A percentile compares a stretch with the other conserved stretches of the same genome.
Conservation (phyloP, 176 grass and related monocot species). For the Avena insularis region DNA sequence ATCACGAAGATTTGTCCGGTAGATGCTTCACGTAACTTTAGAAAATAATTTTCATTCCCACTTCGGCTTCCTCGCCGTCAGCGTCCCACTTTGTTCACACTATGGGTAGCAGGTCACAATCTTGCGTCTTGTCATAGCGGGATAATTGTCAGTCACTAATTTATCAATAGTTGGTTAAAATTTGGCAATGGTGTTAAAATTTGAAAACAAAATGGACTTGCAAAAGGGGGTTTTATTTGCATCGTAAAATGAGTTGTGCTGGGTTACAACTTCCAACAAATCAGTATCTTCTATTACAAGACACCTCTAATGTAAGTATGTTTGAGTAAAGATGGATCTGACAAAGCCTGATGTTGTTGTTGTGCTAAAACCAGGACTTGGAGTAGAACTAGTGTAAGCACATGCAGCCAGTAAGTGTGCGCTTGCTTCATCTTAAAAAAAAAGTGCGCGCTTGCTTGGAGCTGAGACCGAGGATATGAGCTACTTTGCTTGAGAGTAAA, state of each 20-base stretch:
- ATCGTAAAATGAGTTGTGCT: too few species aligned
- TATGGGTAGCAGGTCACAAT: background rate
- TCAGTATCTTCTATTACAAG: background rate
- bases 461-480: slow-evolving; percentile 25
- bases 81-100: background rate
- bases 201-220: background rate
- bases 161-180: background rate
- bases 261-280: background rate
- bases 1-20: too few species aligned
- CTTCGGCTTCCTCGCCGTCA: background rate
- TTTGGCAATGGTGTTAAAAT: background rate
- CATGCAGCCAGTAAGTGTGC: background rate
- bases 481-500: slow-evolving; percentile 31
- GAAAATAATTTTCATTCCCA: background rate
- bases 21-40: too few species aligned
- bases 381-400: background rate
- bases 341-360: background rate
- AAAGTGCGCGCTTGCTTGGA: slow-evolving; percentile 29
- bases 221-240: background rate
- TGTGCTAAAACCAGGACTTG: background rate
- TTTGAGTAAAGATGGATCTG: slow-evolving; percentile 4
- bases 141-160: background rate
- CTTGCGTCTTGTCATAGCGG: background rate
- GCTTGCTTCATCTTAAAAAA: too few species aligned
- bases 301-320: background rate